Evolutionary conservation across 371 early-diverging fungal species (phyloP).

Genomic region (Gilbertella persicaria): DNA sequence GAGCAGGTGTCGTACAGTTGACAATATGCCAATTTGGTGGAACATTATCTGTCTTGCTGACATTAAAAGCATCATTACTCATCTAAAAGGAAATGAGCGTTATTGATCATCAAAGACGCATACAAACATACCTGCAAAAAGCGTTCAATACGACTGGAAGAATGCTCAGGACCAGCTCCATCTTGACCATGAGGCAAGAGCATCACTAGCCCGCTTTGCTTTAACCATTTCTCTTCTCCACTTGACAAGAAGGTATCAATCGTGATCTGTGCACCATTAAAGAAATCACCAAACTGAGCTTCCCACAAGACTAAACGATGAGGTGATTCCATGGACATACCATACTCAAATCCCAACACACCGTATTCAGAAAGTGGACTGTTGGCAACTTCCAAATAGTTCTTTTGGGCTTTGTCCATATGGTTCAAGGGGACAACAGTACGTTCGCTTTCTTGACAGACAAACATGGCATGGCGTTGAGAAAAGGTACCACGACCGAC

Average conservation of each 20-base stretch:
- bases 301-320: conserved; percentile 91
- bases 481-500: conserved; percentile 98
- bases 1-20: conserved; percentile 92
- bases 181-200: conserved; percentile 96
- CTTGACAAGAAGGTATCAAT: conserved; percentile 89
- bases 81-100: conserved; percentile 45
- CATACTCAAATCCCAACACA: conserved; percentile 95
- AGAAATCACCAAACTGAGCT: conserved; percentile 98
- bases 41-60: conserved; percentile 42
- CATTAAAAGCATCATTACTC: conserved; percentile 77
- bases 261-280: conserved; percentile 95
- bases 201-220: conserved; percentile 89
- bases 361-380: conserved; percentile 90
- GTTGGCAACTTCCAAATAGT: conserved; percentile 79
- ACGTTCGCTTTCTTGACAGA: conserved; percentile 78
- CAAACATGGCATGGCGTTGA: conserved; percentile 94
- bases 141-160: conserved; percentile 88
- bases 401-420: conserved; percentile 48
- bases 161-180: conserved; percentile 97
- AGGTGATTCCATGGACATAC: conserved; percentile 88
- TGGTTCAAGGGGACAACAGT: conserved; percentile 83
- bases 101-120: not conserved
- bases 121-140: conserved; percentile 80
- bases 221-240: conserved; percentile 94
- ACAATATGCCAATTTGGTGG: conserved; percentile 93